Conservation (phyloP, 257 asterid genomes). For the Lycium barbarum region DNA sequence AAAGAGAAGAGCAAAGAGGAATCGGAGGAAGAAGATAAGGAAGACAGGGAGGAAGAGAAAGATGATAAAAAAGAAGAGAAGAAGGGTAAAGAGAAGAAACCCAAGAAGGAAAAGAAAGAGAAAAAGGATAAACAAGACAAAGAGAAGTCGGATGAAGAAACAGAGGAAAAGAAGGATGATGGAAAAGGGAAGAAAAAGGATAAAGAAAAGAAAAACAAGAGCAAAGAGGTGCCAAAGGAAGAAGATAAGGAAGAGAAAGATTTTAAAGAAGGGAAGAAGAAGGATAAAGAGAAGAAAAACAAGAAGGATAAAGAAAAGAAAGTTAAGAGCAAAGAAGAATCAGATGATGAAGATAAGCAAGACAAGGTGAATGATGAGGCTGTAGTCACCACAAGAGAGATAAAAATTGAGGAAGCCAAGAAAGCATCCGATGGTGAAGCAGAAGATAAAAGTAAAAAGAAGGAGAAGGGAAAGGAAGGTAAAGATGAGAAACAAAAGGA, state of each 20-base stretch:
- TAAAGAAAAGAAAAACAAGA: constrained; percentile 34
- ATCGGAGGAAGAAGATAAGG: constrained; percentile 37
- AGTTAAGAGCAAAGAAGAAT: constrained; percentile 3
- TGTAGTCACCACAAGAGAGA: constrained; percentile 48
- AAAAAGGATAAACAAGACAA: constrained; percentile 32
- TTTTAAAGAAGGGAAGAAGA: constrained; percentile 28
- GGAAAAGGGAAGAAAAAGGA: constrained; percentile 33
- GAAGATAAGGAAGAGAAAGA: constrained; percentile 38
- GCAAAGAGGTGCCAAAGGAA: constrained; percentile 33
- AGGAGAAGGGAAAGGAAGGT: constrained; percentile 36
- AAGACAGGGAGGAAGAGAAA: constrained; percentile 37
- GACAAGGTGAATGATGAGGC: constrained; percentile 19
- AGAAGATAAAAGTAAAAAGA: constrained; percentile 30
- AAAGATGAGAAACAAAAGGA: constrained; percentile 44
- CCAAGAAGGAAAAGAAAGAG: constrained; percentile 29
- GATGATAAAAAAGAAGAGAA: constrained; percentile 21
- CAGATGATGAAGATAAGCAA: constrained; percentile 9
- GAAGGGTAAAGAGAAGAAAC: not conserved
- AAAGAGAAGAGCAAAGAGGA: constrained; percentile 34
- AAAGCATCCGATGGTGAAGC: constrained; percentile 34
- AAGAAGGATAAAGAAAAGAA: constrained; percentile 20
- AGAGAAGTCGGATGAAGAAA: constrained; percentile 36
- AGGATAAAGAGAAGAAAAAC: constrained; percentile 6
- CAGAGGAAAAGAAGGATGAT: constrained; percentile 33
- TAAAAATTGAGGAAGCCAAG: constrained; percentile 43